Conservation (phyloP, 106 monocot species). For the Posidonia australis region DNA sequence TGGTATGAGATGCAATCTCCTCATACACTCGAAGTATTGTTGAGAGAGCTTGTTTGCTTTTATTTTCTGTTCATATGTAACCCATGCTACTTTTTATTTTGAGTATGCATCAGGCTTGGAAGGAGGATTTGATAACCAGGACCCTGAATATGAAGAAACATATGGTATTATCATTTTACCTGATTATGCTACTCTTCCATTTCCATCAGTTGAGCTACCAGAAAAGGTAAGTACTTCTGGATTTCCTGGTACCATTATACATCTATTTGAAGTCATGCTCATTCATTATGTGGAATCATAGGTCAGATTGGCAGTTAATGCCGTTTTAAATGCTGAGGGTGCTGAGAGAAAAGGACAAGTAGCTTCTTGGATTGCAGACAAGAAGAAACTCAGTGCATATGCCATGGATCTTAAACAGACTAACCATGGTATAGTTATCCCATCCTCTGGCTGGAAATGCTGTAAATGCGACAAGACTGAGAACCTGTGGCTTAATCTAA, state of each 20-base stretch:
- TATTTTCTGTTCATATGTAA: neutral
- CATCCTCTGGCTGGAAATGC: conserved; percentile 94
- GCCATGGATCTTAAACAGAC: conserved; percentile 74
- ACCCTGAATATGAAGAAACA: conserved; percentile 80
- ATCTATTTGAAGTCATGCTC: neutral
- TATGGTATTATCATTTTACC: conserved; percentile 68
- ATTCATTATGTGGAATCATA: conserved; percentile 15
- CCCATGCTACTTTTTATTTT: conserved; percentile 5
- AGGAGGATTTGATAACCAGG: conserved; percentile 86
- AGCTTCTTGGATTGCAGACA: conserved; percentile 84
- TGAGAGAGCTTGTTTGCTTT: neutral
- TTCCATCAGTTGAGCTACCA: conserved; percentile 90
- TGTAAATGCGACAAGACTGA: conserved; percentile 87
- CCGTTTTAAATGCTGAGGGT: conserved; percentile 67
- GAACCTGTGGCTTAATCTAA: conserved; percentile 96
- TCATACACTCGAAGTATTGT: neutral
- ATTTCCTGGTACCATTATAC: neutral
- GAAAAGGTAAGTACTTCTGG: conserved; percentile 52
- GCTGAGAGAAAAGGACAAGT: conserved; percentile 78
- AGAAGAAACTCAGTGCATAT: conserved; percentile 74
- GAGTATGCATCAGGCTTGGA: conserved; percentile 47
- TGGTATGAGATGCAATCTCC: too few species aligned
- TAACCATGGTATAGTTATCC: conserved; percentile 59
- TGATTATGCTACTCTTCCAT: conserved; percentile 66
- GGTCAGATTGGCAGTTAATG: conserved; percentile 92